These are phyloP conservation scores for Hymenoscyphus fraxineus DNA, from an alignment of 2,329 filamentous ascomycete genomes.

Conservation along the genomic window DNA sequence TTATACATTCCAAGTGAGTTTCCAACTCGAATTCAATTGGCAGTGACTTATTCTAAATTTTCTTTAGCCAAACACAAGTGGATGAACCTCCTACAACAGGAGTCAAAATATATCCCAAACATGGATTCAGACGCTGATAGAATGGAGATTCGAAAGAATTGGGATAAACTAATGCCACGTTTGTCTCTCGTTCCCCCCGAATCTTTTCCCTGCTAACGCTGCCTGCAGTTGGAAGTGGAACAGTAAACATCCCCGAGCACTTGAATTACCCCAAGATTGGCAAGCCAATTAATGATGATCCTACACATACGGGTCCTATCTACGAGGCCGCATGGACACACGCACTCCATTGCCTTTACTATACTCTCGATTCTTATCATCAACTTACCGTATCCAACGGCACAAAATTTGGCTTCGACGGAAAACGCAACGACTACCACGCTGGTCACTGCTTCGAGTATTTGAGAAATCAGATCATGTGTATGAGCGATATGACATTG, in stretches of 20 bases:
- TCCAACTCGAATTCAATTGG: background rate
- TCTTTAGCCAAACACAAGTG: constrained; percentile 29
- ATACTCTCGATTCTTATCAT: constrained; percentile 35
- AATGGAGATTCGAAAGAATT: constrained; percentile 33
- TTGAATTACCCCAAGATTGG: constrained; percentile 34
- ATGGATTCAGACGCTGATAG: constrained; percentile 33
- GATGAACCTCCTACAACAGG: constrained; percentile 31
- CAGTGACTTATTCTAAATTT: background rate
- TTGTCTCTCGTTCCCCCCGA: background rate
- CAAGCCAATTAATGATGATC: constrained; percentile 33
- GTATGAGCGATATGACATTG: constrained; percentile 36
- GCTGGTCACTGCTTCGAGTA: constrained; percentile 36
- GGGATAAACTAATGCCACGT: constrained; percentile 36
- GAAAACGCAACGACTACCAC: constrained; percentile 31
- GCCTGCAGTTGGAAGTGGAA: constrained; percentile 31
- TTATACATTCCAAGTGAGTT: constrained; percentile 33
- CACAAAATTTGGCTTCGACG: constrained; percentile 29
- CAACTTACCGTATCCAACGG: constrained; percentile 30
- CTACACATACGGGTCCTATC: constrained; percentile 31
- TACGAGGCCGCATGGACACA: constrained; percentile 37
- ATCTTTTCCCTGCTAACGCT: constrained; percentile 5
- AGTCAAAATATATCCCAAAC: constrained; percentile 34
- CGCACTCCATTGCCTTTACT: constrained; percentile 36
- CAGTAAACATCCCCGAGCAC: constrained; percentile 33
- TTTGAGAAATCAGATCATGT: constrained; percentile 34